Conservation (phyloP, 345 rosid genomes). For the Passiflora organensis region DNA sequence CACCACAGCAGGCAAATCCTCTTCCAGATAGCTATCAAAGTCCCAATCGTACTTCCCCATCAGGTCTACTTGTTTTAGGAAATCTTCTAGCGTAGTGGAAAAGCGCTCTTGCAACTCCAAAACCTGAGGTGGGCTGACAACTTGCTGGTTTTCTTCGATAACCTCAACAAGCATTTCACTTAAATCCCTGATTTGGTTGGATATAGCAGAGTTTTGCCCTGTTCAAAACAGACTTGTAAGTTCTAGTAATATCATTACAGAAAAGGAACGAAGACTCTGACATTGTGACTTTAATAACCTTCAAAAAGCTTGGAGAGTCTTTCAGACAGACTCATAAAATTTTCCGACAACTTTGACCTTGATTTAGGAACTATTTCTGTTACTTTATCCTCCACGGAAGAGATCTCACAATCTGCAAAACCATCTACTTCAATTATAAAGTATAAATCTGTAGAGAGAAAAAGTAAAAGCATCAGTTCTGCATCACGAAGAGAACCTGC, state of each 20-base stretch:
- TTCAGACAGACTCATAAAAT: conserved; percentile 26
- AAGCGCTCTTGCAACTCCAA: conserved; percentile 36
- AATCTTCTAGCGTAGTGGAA: conserved; percentile 41
- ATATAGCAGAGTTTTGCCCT: conserved; percentile 18
- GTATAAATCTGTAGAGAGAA: neutral
- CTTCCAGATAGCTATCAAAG: conserved; percentile 75
- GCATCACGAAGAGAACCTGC: neutral
- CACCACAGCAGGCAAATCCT: conserved; percentile 90
- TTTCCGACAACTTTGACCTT: conserved; percentile 25
- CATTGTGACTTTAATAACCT: conserved; percentile 19
- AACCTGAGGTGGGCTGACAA: conserved; percentile 18
- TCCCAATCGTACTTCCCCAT: conserved; percentile 77
- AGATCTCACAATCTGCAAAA: conserved; percentile 14
- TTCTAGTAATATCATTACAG: conserved; percentile 10
- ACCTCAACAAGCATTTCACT: conserved; percentile 23
- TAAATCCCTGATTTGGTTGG: conserved; percentile 27
- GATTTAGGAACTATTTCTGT: conserved; percentile 10
- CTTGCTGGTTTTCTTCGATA: conserved; percentile 24
- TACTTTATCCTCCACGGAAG: conserved; percentile 7
- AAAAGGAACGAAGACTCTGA: neutral
- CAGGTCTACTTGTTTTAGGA: conserved; percentile 51
- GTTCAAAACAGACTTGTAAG: conserved; percentile 8
- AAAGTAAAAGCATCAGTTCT: neutral
- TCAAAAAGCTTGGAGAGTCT: conserved; percentile 33
- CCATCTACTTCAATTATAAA: neutral